Percentiles rank a stretch among this genome's conserved stretches.
These are phyloP conservation scores for Marvania coccoides DNA, from an alignment of 139 green algal genomes.

Conservation along the genomic window DNA sequence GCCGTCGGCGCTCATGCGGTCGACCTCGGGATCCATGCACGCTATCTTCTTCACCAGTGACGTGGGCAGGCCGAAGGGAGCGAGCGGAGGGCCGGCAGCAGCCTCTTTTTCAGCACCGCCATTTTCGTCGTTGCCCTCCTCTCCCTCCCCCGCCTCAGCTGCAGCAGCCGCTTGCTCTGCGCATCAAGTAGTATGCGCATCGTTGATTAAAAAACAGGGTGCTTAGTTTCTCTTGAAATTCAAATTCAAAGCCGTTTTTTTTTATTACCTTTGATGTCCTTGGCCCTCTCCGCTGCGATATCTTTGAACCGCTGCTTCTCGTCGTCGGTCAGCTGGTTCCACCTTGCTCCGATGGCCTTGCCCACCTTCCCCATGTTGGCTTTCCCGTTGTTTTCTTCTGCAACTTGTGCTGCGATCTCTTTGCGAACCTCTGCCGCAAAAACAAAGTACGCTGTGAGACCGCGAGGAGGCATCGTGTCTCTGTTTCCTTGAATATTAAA, in stretches of 20 bases:
- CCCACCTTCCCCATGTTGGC: constrained; percentile 36
- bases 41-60: constrained; percentile 53
- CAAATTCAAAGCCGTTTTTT: background rate
- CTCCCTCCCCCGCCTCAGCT: background rate
- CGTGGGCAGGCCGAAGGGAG: constrained; percentile 35
- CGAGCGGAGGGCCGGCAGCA: background rate
- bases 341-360: constrained; percentile 52
- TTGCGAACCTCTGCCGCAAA: constrained; percentile 36
- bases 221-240: too few relatives aligned
- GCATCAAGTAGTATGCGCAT: too few relatives aligned
- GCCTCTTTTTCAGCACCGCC: background rate
- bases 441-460: constrained; percentile 39
- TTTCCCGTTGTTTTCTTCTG: constrained; percentile 27
- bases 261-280: constrained; percentile 6
- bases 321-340: constrained; percentile 48
- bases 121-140: background rate
- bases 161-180: background rate
- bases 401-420: constrained; percentile 26
- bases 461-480: background rate
- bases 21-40: constrained; percentile 41
- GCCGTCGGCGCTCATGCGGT: constrained; percentile 34
- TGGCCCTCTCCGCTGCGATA: constrained; percentile 2
- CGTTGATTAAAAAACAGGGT: background rate
- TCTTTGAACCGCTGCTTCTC: constrained; percentile 47
- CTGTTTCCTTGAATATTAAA: background rate